phyloP scores from a whole-genome alignment of 106 monocot genomes.

The Vanilla planifolia region DNA sequence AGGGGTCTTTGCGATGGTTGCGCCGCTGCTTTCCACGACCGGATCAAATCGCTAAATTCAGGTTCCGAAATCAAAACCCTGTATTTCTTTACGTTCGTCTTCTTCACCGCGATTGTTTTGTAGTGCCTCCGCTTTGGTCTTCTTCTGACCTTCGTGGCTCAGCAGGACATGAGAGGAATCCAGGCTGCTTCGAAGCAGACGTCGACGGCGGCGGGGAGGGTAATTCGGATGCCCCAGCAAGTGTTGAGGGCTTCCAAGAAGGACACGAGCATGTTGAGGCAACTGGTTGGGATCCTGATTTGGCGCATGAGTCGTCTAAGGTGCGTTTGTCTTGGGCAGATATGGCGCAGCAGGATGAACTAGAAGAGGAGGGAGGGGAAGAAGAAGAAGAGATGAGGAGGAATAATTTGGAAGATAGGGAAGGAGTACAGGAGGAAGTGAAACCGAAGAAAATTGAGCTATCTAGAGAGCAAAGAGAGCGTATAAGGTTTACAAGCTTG shows the following conservation, averaged over 20 bases:
- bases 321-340: conserved; percentile 5
- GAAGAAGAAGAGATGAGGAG: neutral
- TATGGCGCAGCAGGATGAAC: neutral
- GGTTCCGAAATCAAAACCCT: conserved; percentile 23
- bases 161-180: neutral
- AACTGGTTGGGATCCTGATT: neutral
- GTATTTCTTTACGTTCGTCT: neutral
- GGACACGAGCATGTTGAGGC: neutral
- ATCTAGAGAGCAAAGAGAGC: conserved; percentile 62
- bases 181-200: neutral
- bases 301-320: conserved; percentile 4
- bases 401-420: neutral
- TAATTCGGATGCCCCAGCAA: neutral
- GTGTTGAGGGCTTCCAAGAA: neutral
- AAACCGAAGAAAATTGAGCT: conserved; percentile 3
- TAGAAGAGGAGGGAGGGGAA: conserved; percentile 9
- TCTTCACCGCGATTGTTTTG: neutral
- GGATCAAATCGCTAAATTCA: conserved; percentile 54
- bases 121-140: neutral
- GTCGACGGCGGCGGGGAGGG: neutral
- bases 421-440: neutral
- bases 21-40: conserved; percentile 32
- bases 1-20: conserved; percentile 61
- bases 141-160: neutral
- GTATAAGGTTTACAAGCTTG: conserved; percentile 44